Base-by-base conservation (phyloP, 1,284 basidiomycete species). In the Tilletia horrida region DNA sequence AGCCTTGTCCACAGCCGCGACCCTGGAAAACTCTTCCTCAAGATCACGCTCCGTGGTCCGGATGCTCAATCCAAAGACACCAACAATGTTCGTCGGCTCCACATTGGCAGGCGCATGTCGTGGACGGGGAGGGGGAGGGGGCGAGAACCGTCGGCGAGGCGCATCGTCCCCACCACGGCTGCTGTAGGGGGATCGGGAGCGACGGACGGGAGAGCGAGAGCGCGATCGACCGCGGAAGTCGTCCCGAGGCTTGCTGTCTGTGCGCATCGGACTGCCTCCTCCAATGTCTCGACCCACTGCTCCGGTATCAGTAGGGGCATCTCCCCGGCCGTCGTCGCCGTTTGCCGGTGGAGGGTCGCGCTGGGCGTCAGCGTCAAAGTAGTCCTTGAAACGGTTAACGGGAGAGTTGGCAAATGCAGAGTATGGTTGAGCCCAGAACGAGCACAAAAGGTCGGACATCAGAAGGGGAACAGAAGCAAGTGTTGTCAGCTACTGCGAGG, bases 41-140 rank as follows among this genome's bases (percentile, higher is more conserved):
- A 98, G 85, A 82, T 97, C 95, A 52, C 90, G 88, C 82, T 98
- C 96, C 68, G 89, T 88, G 2, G 95, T 97, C 68, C 94, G 88
- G 70, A 98, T 95, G 75, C 92, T 94, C 52, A 98, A 85, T 18
- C 95, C 96, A 77, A 98, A 98, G 18, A 97, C 93, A 69, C 96
- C 96, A 69, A 98, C 86, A 25, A 97, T 93, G 71, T 88, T 89
- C 73, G 90, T 90, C 29, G 94, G 91, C 76, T 89, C 89, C 66
- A 90, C 89, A 75, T 69, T 47, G 64, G 64, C 13, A 55, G 63
- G 55, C 55, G 67, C 52, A 25, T 62, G 59, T 14, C 59, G 29
- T 29, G 67, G 57, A 27, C 66, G 48, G n/a, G 67, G 64, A 43
- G 62, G 61, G 45, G 55, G 52, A 21, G 44, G 62, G 2, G 31